A percentile compares a stretch with the other conserved stretches of the same genome.
These are phyloP conservation scores for Backusella sp. DNA, from an alignment of 192 early-diverging fungal genomes.

Conservation along the genomic window DNA sequence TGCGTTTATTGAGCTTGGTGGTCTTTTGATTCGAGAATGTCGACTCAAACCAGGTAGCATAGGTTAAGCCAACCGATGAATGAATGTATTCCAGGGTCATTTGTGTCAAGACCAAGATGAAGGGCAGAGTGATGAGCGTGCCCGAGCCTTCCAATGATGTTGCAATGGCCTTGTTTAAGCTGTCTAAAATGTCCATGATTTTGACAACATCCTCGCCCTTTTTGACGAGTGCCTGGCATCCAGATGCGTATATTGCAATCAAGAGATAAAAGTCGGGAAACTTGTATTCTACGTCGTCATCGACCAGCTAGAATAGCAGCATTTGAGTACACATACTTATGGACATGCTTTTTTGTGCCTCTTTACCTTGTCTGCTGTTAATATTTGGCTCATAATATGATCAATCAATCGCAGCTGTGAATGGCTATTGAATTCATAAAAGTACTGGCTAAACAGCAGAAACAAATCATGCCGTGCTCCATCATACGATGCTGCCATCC, in stretches of 20 bases:
- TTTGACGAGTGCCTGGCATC: neutral
- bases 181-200: neutral
- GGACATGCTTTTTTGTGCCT: neutral
- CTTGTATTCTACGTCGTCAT: neutral
- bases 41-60: constrained; percentile 7
- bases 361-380: neutral
- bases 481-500: neutral
- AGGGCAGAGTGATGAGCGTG: neutral
- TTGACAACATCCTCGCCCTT: neutral
- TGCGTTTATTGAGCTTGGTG: neutral
- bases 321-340: neutral
- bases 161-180: neutral
- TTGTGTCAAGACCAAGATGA: neutral
- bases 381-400: neutral
- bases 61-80: neutral
- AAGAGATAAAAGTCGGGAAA: neutral
- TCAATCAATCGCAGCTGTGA: neutral
- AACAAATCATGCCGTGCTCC: neutral
- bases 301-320: neutral
- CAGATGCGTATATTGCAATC: neutral
- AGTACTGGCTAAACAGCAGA: neutral
- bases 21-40: neutral
- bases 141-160: neutral
- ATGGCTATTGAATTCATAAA: neutral
- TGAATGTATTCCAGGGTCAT: neutral